Evolutionary conservation across 768 basidiomycete genomes (phyloP), one percentile per base, ranked within the genome.

Genomic region (Podaxis sp.): DNA sequence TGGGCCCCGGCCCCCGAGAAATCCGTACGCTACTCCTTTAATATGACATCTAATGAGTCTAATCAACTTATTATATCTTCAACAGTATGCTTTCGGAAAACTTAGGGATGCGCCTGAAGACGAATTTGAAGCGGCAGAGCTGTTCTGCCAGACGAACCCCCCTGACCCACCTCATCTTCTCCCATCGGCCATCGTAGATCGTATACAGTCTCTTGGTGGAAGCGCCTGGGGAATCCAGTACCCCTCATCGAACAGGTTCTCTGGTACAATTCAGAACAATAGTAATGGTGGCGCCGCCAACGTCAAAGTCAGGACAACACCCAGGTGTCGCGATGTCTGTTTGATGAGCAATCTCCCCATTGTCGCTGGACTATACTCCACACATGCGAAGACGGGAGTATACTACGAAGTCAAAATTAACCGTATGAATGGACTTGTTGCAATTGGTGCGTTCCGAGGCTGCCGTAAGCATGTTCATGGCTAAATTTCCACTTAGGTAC

Each of bases 331-430:
- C 60, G 84, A 84, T 63, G 73, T 78, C 2, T 86, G 82, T 69
- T 67, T 90, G 36, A 65, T 87, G 70, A 88, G 88, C 73, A 75
- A 84, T 68, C 70, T 88, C 5, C 89, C 88, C 0, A 76, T 89
- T 51, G 67, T 85, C 40, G 83, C 83, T 6, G 88, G 87, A 17
- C 73, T 86, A 41, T 90, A 88, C 64, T 81, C 84, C 59, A 78
- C 80, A 12, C 79, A 78, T 33, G 82, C 78, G 4, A 83, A 86
- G 61, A 63, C 66, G 0, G 89, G 88, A 22, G 80, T 86, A 0
- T 90, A 90, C 70, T 90, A 82, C 66, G 89, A 90, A 68, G 67
- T 88, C 20, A 71, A 71, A n/a, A 80, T 90, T 51, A 69, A 77
- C 33, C 76, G 71, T 49, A 88, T 87, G 87, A 76, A 82, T 30